Base-by-base conservation (phyloP, 176 grass and related monocot species). In the Dactylis glomerata region DNA sequence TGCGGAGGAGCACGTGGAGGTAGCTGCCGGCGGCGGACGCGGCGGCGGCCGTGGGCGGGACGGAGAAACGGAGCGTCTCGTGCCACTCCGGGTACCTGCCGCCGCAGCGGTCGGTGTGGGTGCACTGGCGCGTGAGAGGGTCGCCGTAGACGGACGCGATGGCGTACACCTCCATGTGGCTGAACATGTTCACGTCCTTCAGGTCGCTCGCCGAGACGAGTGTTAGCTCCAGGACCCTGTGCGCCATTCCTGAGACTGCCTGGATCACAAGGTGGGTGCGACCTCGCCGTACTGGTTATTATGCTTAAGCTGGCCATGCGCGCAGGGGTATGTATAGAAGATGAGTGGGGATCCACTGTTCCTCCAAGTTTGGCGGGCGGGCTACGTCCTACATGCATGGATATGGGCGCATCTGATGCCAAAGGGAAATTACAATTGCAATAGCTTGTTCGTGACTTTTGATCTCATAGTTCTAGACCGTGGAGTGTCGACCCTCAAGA, bases 1-100 rank as follows among this genome's bases (percentile, higher is more conserved):
- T 46, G 74, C 91, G 91, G 70, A 93, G 77, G 41, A 88, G 55
- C 19, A 93, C 54, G 78, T 82, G 77, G 47, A 93, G 55, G 76
- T 36, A 82, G 58, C 23, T 58, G 56, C 24, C 37, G 36, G 16
- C 45, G 0, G 13, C 23, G 12, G 61, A 23, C 5, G 67, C 81
- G 8, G 19, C 61, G 63, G 45, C 30, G 33, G 26, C 75, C 57
- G 86, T 64, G 30, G 81, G 61, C 0, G 88, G 88, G 58, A 88
- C 33, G 14, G 68, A 7, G 30, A 90, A 78, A 32, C 70, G 46
- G 68, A 90, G 52, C 20, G 81, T 81, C 42, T 79, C 51, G 74
- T 90, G 77, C 88, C 91, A 93, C 46, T 8, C 40, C 36, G 91
- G 91, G 23, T 83, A 40, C 32, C 80, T 54, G 11, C 73, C 81